These are phyloP conservation scores for Tuber brumale DNA, from an alignment of 495 filamentous ascomycete species.

Conservation along the genomic window DNA sequence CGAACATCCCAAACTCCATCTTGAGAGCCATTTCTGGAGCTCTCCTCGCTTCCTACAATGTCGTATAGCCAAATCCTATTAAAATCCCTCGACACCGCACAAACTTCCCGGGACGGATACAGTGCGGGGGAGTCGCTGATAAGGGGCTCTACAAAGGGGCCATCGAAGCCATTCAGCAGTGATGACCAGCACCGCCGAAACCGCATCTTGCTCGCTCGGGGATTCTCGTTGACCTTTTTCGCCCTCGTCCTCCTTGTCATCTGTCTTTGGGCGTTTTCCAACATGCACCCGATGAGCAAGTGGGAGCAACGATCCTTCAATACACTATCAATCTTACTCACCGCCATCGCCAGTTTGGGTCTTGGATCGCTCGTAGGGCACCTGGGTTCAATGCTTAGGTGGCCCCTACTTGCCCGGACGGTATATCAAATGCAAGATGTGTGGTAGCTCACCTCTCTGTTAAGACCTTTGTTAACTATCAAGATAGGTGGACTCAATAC, in stretches of 20 bases:
- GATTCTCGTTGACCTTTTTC: background rate
- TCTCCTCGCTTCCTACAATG: background rate
- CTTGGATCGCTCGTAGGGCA: background rate
- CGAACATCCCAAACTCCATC: background rate
- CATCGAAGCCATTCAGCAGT: background rate
- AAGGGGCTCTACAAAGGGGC: background rate
- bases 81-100: background rate
- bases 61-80: background rate
- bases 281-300: too few species aligned
- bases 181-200: background rate
- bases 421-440: background rate
- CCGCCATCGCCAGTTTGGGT: background rate
- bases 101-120: background rate
- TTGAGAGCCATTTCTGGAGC: background rate
- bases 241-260: background rate
- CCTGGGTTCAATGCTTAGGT: background rate
- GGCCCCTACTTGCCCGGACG: background rate
- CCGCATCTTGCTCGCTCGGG: background rate
- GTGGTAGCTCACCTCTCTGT: background rate
- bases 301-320: too few species aligned
- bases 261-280: background rate
- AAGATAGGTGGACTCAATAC: background rate
- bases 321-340: background rate
- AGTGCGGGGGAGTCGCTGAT: background rate
- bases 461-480: background rate